These are phyloP conservation scores for Trichothecium roseum DNA, from an alignment of 2,329 filamentous ascomycete species.

Conservation along the genomic window DNA sequence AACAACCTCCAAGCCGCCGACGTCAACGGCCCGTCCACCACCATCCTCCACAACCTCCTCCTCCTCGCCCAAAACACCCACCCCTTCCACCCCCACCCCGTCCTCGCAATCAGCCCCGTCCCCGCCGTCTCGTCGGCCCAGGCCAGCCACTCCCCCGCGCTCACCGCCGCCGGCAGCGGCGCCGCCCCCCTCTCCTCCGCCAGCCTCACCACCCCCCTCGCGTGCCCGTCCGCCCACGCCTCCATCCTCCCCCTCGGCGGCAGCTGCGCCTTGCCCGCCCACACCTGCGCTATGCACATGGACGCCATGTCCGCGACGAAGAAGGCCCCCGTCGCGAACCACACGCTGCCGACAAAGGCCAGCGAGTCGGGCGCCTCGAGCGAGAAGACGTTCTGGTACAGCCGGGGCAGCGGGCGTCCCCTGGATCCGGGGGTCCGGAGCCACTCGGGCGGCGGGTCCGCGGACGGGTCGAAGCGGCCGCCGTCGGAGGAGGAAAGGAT, in stretches of 20 bases:
- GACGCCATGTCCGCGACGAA: conserved; percentile 29
- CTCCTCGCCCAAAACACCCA: conserved; percentile 32
- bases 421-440: conserved; percentile 13
- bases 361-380: conserved; percentile 29
- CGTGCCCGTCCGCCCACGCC: conserved; percentile 19
- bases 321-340: conserved; percentile 21
- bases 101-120: conserved; percentile 24
- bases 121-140: conserved; percentile 32
- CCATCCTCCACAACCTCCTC: conserved; percentile 22
- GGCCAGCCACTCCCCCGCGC: conserved; percentile 21
- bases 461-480: conserved; percentile 14
- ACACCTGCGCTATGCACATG: conserved; percentile 33
- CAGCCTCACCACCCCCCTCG: conserved; percentile 20
- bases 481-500: too few relatives aligned
- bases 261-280: conserved; percentile 24
- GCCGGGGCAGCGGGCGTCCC: conserved; percentile 18
- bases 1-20: conserved; percentile 30
- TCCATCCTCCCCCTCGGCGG: conserved; percentile 26
- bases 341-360: conserved; percentile 28
- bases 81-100: conserved; percentile 27
- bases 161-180: conserved; percentile 15
- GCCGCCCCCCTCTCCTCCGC: conserved; percentile 15
- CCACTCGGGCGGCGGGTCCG: conserved; percentile 12
- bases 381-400: conserved; percentile 35
- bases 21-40: conserved; percentile 28